Conservation (phyloP, 208 protist genomes). For the Leishmania mexicana region DNA sequence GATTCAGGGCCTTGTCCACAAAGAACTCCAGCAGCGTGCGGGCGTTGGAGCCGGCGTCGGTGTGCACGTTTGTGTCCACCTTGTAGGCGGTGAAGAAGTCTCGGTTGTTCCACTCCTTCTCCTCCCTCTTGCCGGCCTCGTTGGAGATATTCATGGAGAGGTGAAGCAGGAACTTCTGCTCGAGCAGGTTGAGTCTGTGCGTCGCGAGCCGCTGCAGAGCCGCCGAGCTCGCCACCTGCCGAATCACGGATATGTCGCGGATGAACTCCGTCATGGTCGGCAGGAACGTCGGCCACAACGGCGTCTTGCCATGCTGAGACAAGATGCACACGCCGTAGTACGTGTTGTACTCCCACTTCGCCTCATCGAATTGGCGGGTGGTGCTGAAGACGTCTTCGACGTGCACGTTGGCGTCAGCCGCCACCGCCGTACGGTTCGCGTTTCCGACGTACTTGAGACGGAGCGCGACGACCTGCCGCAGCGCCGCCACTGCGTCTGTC, state of each 20-base stretch:
- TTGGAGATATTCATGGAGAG: conserved; percentile 91
- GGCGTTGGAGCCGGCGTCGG: conserved; percentile 84
- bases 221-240: conserved; percentile 54
- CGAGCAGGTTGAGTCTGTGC: conserved; percentile 89
- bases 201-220: conserved; percentile 81
- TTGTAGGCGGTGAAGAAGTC: conserved; percentile 92
- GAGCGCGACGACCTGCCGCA: conserved; percentile 69
- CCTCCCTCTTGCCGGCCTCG: conserved; percentile 69
- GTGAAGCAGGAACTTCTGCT: conserved; percentile 94
- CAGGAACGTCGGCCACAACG: conserved; percentile 80
- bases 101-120: conserved; percentile 92
- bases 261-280: conserved; percentile 83
- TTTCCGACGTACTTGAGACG: conserved; percentile 80
- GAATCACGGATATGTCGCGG: conserved; percentile 73
- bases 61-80: conserved; percentile 92
- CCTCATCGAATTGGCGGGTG: conserved; percentile 79
- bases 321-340: conserved; percentile 91
- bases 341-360: conserved; percentile 86
- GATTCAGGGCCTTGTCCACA: conserved; percentile 86
- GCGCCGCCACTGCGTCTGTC: conserved; percentile 57
- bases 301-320: conserved; percentile 63
- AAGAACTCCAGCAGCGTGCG: conserved; percentile 91
- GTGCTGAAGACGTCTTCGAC: conserved; percentile 90
- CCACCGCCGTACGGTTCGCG: conserved; percentile 35
- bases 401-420: conserved; percentile 36